Evolutionary conservation across 371 early-diverging fungal species (phyloP).

Genomic region (Batrachochytrium dendrobatidis): DNA sequence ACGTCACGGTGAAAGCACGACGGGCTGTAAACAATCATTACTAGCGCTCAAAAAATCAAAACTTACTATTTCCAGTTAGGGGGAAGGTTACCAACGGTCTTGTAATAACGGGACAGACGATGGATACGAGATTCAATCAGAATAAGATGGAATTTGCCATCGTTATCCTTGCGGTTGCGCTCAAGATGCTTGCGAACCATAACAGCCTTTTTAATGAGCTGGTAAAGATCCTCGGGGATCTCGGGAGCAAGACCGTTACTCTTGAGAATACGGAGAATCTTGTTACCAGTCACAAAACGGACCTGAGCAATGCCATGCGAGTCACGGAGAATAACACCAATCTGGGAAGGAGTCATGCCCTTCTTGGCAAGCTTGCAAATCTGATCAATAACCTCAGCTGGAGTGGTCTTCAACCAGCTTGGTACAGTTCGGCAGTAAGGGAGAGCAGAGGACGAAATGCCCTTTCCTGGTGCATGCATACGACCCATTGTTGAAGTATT

Average conservation of each 20-base stretch:
- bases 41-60: constrained; percentile 5
- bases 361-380: constrained; percentile 99
- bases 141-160: constrained; percentile 99
- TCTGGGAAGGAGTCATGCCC: constrained; percentile 98
- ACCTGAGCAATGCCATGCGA: constrained; percentile 97
- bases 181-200: constrained; percentile 99
- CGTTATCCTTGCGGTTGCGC: constrained; percentile 98
- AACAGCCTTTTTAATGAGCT: constrained; percentile 99
- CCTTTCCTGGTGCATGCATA: constrained; percentile 93
- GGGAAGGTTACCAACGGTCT: constrained; percentile 93
- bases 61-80: constrained; percentile 97
- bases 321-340: constrained; percentile 98
- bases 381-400: constrained; percentile 95
- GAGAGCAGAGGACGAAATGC: constrained; percentile 96
- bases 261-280: constrained; percentile 91
- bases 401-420: constrained; percentile 94
- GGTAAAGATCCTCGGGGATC: constrained; percentile 99
- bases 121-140: constrained; percentile 98
- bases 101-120: constrained; percentile 99
- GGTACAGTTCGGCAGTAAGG: constrained; percentile 98
- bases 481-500: constrained; percentile 70
- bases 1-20: not conserved
- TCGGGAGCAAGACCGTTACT: constrained; percentile 91
- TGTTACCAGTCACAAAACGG: constrained; percentile 91
- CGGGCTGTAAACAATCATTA: constrained; percentile 1